Evolutionary conservation across 2,329 filamentous ascomycete species (phyloP), one percentile per base, ranked within the genome.

Genomic region (Coleophoma cylindrospora): DNA sequence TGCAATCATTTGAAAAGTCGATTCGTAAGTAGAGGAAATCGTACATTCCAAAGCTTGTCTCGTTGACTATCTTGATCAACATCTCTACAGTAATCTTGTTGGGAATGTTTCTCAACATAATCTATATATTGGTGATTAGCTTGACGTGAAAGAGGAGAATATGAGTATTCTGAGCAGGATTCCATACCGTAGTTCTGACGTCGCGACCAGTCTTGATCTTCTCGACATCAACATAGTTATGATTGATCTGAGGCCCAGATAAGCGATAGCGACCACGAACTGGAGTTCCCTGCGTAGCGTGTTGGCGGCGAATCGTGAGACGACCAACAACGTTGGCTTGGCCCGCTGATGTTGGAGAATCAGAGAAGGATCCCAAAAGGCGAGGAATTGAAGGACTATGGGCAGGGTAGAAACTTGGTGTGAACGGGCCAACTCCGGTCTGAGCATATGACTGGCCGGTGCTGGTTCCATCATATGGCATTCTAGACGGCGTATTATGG

Each of bases 21-120:
- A 97, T 97, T 37, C 94, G 85, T 47, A 97, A 72, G 66, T 99
- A 99, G 75, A 95, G 83, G 68, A 97, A 97, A 64, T 97, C 91
- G 66, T 95, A 97, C 54, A 86, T 85, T 32, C 90, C 91, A 69
- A 79, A 82, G 66, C 84, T 89, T 14, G 84, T 87, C 55, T 86
- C 76, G 62, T 96, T 89, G 13, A 97, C 76, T 50, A 95, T 84
- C 1, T 75, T 70, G 73, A 95, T 95, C 14, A 96, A 71, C 72
- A 87, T 84, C 0, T 77, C 73, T 67, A 90, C 83, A 60, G 90
- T 82, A 50, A 96, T 84, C 61, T 91, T 90, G 70, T 96, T 96
- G 1, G 92, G 92, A 43, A 96, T 92, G 66, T 97, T 96, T 37
- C 92, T 85, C 33, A 96, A 70, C 92, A 97, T 96, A 57, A 97